Evolutionary conservation across 805 yeast genomes (phyloP).

Genomic region (Candida pseudofarinosa): DNA sequence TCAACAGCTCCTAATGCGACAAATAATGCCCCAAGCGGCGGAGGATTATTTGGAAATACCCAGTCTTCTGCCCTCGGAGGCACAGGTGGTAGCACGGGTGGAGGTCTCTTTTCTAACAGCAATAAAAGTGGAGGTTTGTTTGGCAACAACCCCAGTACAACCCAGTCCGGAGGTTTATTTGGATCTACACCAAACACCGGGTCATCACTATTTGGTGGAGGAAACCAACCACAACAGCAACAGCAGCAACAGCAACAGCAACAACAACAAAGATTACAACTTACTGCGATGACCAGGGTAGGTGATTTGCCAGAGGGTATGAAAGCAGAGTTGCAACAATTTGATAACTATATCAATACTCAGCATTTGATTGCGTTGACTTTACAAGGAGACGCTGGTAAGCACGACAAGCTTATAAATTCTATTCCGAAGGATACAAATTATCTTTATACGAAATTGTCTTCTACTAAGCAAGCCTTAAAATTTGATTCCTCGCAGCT

Average conservation of each 20-base stretch:
- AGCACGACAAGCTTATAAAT: conserved; percentile 59
- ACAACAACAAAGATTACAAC: conserved; percentile 42
- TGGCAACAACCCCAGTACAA: conserved; percentile 18
- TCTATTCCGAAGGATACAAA: conserved; percentile 72
- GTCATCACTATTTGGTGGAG: conserved; percentile 15
- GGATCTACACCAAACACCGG: conserved; percentile 18
- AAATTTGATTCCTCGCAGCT: conserved; percentile 42
- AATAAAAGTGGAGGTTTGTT: not conserved
- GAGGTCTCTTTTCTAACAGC: conserved; percentile 13
- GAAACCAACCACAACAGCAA: conserved; percentile 7
- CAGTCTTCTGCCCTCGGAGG: conserved; percentile 10
- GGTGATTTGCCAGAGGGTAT: conserved; percentile 70
- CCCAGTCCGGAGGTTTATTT: conserved; percentile 16
- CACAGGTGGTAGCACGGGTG: conserved; percentile 13
- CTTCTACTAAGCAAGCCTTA: conserved; percentile 63
- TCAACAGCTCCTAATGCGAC: conserved; percentile 6
- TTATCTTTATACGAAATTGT: conserved; percentile 56
- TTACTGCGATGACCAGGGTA: conserved; percentile 72
- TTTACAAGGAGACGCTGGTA: conserved; percentile 55
- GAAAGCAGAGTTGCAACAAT: conserved; percentile 63
- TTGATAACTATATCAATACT: conserved; percentile 67
- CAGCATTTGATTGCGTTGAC: conserved; percentile 72
- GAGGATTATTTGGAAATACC: conserved; percentile 1
- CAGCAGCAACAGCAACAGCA: conserved; percentile 25
- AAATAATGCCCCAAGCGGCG: not conserved